These are phyloP conservation scores for Sordariomycetes sp. DNA, from an alignment of 2,329 filamentous ascomycete species.

Conservation along the genomic window DNA sequence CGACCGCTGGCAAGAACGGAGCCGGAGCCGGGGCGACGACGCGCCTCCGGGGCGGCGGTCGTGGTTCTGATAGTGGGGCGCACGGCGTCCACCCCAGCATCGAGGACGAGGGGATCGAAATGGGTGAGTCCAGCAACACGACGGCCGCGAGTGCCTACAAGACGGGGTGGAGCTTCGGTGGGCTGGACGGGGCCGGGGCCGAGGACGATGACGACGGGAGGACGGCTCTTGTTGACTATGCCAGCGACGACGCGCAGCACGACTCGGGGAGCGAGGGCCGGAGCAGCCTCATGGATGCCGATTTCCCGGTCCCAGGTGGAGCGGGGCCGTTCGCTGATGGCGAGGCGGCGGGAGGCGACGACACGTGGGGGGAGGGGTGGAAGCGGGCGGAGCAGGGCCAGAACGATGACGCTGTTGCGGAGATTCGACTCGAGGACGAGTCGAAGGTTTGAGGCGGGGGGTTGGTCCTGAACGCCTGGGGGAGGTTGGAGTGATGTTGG, in stretches of 20 bases:
- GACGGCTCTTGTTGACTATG: constrained; percentile 19
- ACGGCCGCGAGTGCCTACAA: constrained; percentile 17
- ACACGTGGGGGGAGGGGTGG: constrained; percentile 1
- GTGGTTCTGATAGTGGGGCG: not conserved
- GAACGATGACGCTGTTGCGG: constrained; percentile 5
- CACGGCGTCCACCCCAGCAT: constrained; percentile 24
- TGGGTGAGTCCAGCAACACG: constrained; percentile 15
- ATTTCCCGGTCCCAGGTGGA: constrained; percentile 7
- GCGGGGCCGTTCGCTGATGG: not conserved
- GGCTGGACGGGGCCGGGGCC: constrained; percentile 12
- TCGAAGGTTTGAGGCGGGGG: not conserved
- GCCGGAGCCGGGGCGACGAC: constrained; percentile 65
- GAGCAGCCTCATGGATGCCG: constrained; percentile 6
- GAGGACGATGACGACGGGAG: constrained; percentile 15
- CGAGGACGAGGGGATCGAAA: constrained; percentile 33
- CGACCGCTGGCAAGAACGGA: constrained; percentile 65
- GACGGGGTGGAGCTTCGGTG: constrained; percentile 33
- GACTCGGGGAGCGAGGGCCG: constrained; percentile 22
- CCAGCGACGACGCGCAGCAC: constrained; percentile 28
- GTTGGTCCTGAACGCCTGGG: not conserved
- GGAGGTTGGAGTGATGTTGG: not conserved
- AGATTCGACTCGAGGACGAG: constrained; percentile 7
- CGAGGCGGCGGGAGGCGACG: not conserved
- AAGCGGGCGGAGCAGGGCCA: not conserved
- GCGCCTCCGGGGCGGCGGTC: constrained; percentile 39